Evolutionary conservation across 2,329 filamentous ascomycete species (phyloP), one percentile per base, ranked within the genome.

Genomic region (Penicillium nordicum): DNA sequence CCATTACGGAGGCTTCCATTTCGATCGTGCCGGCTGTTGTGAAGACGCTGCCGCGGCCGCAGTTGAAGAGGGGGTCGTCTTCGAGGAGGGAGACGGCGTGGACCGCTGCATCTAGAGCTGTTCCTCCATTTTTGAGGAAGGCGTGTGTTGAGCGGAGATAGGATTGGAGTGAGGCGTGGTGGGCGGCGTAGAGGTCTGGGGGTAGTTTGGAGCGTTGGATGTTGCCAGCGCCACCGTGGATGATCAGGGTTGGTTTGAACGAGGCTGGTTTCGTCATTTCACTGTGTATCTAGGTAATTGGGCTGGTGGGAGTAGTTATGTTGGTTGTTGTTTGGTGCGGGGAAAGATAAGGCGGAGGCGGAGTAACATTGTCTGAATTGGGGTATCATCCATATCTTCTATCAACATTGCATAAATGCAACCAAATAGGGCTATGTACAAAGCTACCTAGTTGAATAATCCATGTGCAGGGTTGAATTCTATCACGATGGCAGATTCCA

Each of bases 1-100:
- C 88, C 91, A 96, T 96, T 50, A 96, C 84, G 9, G 86, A 89
- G 1, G 90, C 89, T 75, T 96, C 92, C 59, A 96, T 85, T 76
- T 96, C 89, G 71, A 92, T 92, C 60, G 86, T 82, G 18, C 92
- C 92, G 62, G 88, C 86, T 49, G 87, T 84, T 0, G 90, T 96
- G 73, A 95, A 96, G 21, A 96, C 91, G 49, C 91, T 89, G 51
- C 92, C 92, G 66, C 86, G 87, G 8, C 86, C 91, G 55, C 86
- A 86, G 76, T 96, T 96, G 81, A 94, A 96, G 5, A 95, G 82
- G 2, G 87, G 82, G 67, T 92, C 84, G 68, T 95, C 80, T 75
- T 96, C 92, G 16, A 96, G 83, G 27, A 87, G 80, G 1, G 80
- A 78, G 11, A 95, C 90, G 43, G 91, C 91, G 71, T 87, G 83